A percentile compares a stretch with the other conserved stretches of the same genome.
These are phyloP conservation scores for Fusarium multiceps DNA, from an alignment of 2,329 filamentous ascomycete genomes.

Conservation along the genomic window DNA sequence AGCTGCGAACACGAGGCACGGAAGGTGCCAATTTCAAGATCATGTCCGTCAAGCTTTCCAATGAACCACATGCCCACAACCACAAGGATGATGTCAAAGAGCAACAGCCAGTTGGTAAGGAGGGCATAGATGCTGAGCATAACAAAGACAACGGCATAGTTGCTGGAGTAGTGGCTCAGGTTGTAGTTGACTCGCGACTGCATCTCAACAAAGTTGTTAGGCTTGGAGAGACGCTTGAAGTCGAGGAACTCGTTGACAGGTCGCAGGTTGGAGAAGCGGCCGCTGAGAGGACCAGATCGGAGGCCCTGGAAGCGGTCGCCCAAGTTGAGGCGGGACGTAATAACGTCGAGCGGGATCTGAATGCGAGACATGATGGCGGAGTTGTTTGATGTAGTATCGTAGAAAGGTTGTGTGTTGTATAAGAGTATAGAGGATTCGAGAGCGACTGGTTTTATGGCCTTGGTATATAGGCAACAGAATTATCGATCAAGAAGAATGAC, in stretches of 20 bases:
- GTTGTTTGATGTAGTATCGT: constrained; percentile 23
- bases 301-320: constrained; percentile 86
- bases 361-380: constrained; percentile 78
- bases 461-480: constrained; percentile 41
- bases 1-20: constrained; percentile 91
- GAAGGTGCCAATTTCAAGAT: constrained; percentile 86
- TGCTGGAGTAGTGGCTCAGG: constrained; percentile 95
- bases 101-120: constrained; percentile 84
- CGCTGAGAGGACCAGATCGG: constrained; percentile 79
- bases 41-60: constrained; percentile 86
- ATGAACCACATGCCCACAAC: constrained; percentile 90
- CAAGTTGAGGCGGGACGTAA: constrained; percentile 92
- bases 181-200: constrained; percentile 98
- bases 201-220: constrained; percentile 87
- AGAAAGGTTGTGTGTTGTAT: constrained; percentile 14
- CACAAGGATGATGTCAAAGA: constrained; percentile 93
- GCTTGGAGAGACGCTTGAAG: constrained; percentile 94
- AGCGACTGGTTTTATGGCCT: constrained; percentile 34
- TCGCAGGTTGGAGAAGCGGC: constrained; percentile 91
- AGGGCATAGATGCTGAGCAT: constrained; percentile 97
- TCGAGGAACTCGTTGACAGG: constrained; percentile 95
- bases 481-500: constrained; percentile 40
- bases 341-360: constrained; percentile 89
- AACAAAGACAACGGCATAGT: constrained; percentile 92
- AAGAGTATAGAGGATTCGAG: constrained; percentile 20